phyloP scores from a whole-genome alignment of 1,284 basidiomycete species.

The Cutaneotrichosporon cavernicola region DNA sequence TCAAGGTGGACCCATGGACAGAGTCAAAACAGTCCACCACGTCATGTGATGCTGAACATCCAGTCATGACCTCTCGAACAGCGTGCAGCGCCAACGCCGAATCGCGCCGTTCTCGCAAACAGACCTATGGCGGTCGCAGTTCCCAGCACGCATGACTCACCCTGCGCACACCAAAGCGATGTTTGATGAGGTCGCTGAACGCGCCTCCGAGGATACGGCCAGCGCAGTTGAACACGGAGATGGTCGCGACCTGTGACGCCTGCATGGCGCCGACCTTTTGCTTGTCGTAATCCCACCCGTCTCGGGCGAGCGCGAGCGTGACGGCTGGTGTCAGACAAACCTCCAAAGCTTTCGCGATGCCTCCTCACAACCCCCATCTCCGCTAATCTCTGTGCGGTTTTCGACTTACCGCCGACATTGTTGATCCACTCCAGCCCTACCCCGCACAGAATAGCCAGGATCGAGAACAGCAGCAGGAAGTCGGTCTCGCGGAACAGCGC shows the following conservation, averaged over 20 bases:
- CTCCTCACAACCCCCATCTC: background rate
- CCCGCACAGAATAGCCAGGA: slow-evolving; percentile 73
- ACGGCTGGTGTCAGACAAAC: slow-evolving; percentile 57
- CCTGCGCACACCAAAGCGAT: slow-evolving; percentile 62
- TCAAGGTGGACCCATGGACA: no score
- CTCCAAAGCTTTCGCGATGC: background rate
- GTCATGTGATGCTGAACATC: no score
- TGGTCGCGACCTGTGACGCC: slow-evolving; percentile 76
- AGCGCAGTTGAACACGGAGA: slow-evolving; percentile 79
- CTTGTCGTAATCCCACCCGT: slow-evolving; percentile 65
- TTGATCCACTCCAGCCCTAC: slow-evolving; percentile 93
- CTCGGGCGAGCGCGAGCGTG: slow-evolving; percentile 75
- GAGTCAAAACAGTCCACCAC: no score
- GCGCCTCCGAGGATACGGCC: slow-evolving; percentile 75
- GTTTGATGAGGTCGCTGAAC: slow-evolving; percentile 70
- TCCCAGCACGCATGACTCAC: slow-evolving; percentile 23
- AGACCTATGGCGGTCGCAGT: background rate
- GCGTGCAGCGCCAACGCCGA: background rate
- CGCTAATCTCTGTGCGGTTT: background rate
- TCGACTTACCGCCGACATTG: slow-evolving; percentile 66
- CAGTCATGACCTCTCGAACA: no score
- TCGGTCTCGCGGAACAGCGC: slow-evolving; percentile 55
- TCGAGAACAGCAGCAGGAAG: slow-evolving; percentile 71
- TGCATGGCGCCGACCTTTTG: slow-evolving; percentile 71
- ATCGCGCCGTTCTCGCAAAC: background rate